Conservation (phyloP, 2,329 filamentous ascomycete species). For the Cercospora canescens region DNA sequence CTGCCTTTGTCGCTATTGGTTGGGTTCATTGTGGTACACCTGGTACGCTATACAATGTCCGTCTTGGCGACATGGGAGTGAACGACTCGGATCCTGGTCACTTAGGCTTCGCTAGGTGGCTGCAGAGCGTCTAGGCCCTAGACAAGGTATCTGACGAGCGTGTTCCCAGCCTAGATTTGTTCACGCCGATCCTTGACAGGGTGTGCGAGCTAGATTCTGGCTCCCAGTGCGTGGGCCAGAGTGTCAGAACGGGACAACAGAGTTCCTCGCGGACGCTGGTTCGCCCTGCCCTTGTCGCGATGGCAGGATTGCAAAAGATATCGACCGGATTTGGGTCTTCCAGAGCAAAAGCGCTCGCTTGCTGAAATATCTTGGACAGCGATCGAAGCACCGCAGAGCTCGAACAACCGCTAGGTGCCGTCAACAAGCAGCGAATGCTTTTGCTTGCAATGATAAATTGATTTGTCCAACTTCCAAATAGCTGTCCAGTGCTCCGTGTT, state of each 20-base stretch:
- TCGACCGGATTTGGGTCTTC: neutral
- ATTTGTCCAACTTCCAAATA: neutral
- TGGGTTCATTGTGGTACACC: neutral
- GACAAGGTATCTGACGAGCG: neutral
- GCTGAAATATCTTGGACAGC: neutral
- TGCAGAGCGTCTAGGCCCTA: neutral
- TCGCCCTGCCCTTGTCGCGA: neutral
- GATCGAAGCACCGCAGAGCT: neutral
- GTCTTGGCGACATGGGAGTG: neutral
- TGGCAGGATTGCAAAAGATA: neutral
- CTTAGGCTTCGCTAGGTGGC: neutral
- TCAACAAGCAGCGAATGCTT: neutral
- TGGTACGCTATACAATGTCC: neutral
- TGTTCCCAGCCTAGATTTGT: neutral
- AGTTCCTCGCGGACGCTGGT: neutral
- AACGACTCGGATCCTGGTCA: conserved; percentile 3
- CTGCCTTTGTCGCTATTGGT: neutral
- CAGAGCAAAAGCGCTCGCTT: neutral
- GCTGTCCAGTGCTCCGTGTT: neutral
- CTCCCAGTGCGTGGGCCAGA: neutral
- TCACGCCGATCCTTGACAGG: neutral
- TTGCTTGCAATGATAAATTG: neutral
- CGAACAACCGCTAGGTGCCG: neutral
- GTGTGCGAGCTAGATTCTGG: neutral
- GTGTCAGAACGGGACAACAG: neutral